Conservation (phyloP, 352 stramenopile genomes). For the Phytophthora capsici region DNA sequence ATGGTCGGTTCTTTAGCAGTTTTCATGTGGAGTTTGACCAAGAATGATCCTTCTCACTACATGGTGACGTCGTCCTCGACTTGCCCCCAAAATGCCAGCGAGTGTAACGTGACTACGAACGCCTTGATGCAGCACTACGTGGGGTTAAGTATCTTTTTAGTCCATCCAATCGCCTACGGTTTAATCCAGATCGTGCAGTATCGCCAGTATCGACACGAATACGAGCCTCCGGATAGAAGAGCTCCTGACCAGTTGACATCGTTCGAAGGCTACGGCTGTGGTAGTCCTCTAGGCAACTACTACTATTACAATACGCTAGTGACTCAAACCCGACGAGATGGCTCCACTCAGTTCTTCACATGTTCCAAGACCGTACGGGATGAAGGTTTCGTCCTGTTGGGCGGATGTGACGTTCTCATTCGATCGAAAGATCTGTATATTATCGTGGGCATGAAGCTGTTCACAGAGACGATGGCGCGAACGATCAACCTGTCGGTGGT, state of each 20-base stretch:
- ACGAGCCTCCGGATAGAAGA: constrained; percentile 31
- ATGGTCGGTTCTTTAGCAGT: constrained; percentile 37
- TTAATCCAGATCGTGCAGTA: constrained; percentile 47
- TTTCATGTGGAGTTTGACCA: constrained; percentile 40
- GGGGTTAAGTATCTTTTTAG: constrained; percentile 31
- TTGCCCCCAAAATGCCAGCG: constrained; percentile 28
- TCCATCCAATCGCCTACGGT: constrained; percentile 38
- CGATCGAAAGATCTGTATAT: constrained; percentile 47
- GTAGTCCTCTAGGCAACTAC: constrained; percentile 36
- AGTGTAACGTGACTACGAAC: constrained; percentile 30
- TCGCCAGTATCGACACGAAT: constrained; percentile 36
- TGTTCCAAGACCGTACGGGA: constrained; percentile 43
- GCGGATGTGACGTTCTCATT: constrained; percentile 41
- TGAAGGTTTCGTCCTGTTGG: constrained; percentile 46
- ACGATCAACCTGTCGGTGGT: constrained; percentile 44
- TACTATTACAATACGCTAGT: constrained; percentile 54
- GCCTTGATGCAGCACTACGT: constrained; percentile 42
- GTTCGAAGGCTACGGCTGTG: constrained; percentile 45
- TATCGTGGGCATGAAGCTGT: constrained; percentile 42
- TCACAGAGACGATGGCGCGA: constrained; percentile 30
- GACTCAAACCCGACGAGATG: constrained; percentile 19
- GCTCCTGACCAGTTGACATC: constrained; percentile 33
- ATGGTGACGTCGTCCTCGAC: constrained; percentile 24
- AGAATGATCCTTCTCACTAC: constrained; percentile 25
- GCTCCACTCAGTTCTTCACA: constrained; percentile 33